These are phyloP conservation scores for Fomitopsis pinicola DNA, from an alignment of 1,284 basidiomycete genomes.

Conservation along the genomic window DNA sequence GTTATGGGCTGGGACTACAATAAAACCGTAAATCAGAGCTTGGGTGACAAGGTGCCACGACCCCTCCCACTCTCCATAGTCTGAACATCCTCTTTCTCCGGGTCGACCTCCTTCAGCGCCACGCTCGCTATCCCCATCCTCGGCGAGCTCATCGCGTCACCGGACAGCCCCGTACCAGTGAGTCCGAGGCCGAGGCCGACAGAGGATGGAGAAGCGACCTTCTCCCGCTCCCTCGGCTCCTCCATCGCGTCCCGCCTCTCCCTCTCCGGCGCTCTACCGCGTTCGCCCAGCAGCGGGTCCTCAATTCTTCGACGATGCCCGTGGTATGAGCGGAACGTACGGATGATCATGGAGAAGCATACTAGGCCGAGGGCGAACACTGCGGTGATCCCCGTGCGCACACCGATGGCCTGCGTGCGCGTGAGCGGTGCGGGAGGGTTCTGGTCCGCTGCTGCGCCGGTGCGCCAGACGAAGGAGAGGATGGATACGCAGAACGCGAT, in stretches of 20 bases:
- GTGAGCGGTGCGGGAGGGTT: slow-evolving; percentile 26
- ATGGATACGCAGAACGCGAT: slow-evolving; percentile 65
- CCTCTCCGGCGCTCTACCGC: slow-evolving; percentile 10
- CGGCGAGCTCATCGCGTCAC: slow-evolving; percentile 6
- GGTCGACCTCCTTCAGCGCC: slow-evolving; percentile 17
- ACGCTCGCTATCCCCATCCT: slow-evolving; percentile 13
- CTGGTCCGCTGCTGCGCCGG: slow-evolving; percentile 48
- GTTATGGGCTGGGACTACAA: no score
- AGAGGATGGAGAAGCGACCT: slow-evolving; percentile 12
- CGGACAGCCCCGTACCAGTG: slow-evolving; percentile 11
- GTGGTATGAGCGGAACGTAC: slow-evolving; percentile 54
- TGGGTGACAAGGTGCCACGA: slow-evolving; percentile 15
- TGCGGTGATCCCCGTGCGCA: slow-evolving; percentile 52
- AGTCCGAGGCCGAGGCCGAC: slow-evolving; percentile 22
- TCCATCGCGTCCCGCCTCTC: slow-evolving; percentile 10
- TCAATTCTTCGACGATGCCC: slow-evolving; percentile 12
- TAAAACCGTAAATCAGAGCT: slow-evolving; percentile 4
- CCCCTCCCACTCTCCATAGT: slow-evolving; percentile 10
- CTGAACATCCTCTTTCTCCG: slow-evolving; percentile 20
- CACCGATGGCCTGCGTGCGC: slow-evolving; percentile 37
- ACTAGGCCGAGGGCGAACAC: slow-evolving; percentile 57
- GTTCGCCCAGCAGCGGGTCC: neutral
- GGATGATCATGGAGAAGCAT: slow-evolving; percentile 59
- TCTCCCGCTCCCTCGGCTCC: slow-evolving; percentile 12
- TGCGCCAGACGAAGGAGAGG: slow-evolving; percentile 69